Evolutionary conservation across 345 rosid species (phyloP).

Genomic region (Euclidium syriacum): DNA sequence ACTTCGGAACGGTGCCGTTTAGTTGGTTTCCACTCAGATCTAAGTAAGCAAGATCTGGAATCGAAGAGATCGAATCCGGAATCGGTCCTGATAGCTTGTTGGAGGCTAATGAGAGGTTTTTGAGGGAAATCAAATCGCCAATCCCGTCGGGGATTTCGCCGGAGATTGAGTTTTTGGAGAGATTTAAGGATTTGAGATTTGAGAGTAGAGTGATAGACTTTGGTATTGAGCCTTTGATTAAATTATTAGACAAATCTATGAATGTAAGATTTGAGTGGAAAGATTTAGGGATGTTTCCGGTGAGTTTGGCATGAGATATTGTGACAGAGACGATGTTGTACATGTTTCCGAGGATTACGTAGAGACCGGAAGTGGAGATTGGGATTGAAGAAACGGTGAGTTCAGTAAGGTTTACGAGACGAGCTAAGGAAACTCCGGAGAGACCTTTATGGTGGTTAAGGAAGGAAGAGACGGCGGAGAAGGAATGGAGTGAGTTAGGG

Average conservation of each 20-base stretch:
- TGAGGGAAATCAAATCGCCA: conserved; percentile 66
- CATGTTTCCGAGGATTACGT: conserved; percentile 72
- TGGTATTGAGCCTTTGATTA: conserved; percentile 66
- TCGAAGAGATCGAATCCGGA: conserved; percentile 72
- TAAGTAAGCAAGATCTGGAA: conserved; percentile 59
- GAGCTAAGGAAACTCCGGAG: conserved; percentile 66
- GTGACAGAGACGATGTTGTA: conserved; percentile 49
- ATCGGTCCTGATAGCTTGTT: conserved; percentile 79
- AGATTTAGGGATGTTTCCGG: conserved; percentile 58
- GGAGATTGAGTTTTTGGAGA: conserved; percentile 53
- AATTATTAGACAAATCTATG: conserved; percentile 72
- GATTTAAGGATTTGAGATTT: conserved; percentile 53
- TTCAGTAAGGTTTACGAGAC: conserved; percentile 68
- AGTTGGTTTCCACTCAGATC: conserved; percentile 90
- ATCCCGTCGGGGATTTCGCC: conserved; percentile 63
- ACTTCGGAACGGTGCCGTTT: conserved; percentile 81
- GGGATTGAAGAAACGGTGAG: conserved; percentile 59
- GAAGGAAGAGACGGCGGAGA: conserved; percentile 59
- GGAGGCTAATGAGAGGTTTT: conserved; percentile 61
- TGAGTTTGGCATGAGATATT: conserved; percentile 59
- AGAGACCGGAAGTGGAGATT: conserved; percentile 63
- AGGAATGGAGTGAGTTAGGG: conserved; percentile 60
- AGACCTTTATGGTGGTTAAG: no score
- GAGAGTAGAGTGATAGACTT: conserved; percentile 61
- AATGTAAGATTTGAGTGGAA: conserved; percentile 50